phyloP scores from a whole-genome alignment of 257 asterid species.

The Capsicum pubescens region DNA sequence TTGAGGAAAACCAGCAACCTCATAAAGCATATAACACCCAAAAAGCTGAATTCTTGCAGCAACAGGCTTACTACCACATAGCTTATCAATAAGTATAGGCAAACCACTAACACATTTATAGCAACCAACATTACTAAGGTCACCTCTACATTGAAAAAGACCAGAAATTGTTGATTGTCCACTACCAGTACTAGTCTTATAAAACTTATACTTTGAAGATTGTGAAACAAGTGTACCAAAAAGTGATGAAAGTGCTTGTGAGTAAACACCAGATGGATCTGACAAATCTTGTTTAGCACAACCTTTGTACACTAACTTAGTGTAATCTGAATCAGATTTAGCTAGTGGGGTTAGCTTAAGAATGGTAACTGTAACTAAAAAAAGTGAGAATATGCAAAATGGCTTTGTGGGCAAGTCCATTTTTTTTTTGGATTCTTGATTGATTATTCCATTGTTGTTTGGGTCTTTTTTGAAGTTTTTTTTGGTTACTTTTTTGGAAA shows the following conservation, averaged over 20 bases:
- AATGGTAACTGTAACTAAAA: slow-evolving; percentile 43
- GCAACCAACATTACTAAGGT: slow-evolving; percentile 82
- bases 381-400: slow-evolving; percentile 44
- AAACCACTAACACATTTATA: slow-evolving; percentile 78
- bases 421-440: slow-evolving; percentile 12
- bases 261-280: slow-evolving; percentile 89
- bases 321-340: slow-evolving; percentile 65
- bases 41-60: slow-evolving; percentile 92
- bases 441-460: background rate
- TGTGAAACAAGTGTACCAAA: slow-evolving; percentile 87
- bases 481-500: background rate
- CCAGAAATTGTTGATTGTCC: slow-evolving; percentile 78
- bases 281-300: slow-evolving; percentile 83
- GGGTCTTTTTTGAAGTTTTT: background rate
- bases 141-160: slow-evolving; percentile 93
- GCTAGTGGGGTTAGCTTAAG: slow-evolving; percentile 52
- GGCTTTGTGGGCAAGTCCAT: slow-evolving; percentile 13
- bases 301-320: slow-evolving; percentile 84
- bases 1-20: slow-evolving; percentile 69
- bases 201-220: slow-evolving; percentile 82
- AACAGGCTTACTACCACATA: slow-evolving; percentile 65
- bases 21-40: slow-evolving; percentile 93
- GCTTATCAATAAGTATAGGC: slow-evolving; percentile 84
- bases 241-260: slow-evolving; percentile 82
- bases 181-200: slow-evolving; percentile 66